Conservation (phyloP, 768 basidiomycete species). For the Russula abietina region DNA sequence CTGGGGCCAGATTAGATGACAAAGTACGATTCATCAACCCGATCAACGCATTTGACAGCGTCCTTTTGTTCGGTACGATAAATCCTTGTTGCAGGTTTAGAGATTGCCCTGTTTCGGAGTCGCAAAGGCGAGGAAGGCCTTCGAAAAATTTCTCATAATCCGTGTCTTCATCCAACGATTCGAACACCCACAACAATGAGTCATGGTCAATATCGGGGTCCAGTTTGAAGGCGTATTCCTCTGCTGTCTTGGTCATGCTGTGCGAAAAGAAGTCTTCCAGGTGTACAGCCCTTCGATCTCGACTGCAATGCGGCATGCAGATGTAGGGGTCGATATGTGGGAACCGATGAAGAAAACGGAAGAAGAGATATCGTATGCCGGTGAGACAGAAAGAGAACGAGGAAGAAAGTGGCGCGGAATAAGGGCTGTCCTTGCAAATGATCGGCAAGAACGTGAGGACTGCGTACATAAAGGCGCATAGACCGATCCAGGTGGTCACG, state of each 20-base stretch:
- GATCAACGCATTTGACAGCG: background rate
- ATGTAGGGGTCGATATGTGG: too few species aligned
- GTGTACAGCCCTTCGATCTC: background rate
- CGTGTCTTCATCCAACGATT: conserved; percentile 1
- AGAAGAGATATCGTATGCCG: background rate
- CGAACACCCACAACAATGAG: conserved; percentile 8
- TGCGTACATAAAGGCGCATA: conserved; percentile 21
- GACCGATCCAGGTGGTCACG: conserved; percentile 6
- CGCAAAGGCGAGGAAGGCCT: conserved; percentile 7
- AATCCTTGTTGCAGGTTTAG: background rate
- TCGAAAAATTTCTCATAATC: conserved; percentile 18
- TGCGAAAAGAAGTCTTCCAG: background rate
- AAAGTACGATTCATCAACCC: conserved; percentile 16
- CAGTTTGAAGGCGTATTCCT: background rate
- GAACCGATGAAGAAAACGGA: background rate
- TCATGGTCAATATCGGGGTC: background rate
- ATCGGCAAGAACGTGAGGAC: conserved; percentile 19
- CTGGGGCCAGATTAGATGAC: conserved; percentile 1
- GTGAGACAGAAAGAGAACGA: conserved; percentile 2
- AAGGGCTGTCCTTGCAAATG: conserved; percentile 14
- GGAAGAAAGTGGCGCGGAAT: conserved; percentile 7
- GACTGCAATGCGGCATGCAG: background rate
- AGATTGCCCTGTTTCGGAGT: background rate
- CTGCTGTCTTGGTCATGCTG: background rate
- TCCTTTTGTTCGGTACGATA: background rate